phyloP scores from a whole-genome alignment of 83 land plant genomes.

The Isoetes engelmannii region DNA sequence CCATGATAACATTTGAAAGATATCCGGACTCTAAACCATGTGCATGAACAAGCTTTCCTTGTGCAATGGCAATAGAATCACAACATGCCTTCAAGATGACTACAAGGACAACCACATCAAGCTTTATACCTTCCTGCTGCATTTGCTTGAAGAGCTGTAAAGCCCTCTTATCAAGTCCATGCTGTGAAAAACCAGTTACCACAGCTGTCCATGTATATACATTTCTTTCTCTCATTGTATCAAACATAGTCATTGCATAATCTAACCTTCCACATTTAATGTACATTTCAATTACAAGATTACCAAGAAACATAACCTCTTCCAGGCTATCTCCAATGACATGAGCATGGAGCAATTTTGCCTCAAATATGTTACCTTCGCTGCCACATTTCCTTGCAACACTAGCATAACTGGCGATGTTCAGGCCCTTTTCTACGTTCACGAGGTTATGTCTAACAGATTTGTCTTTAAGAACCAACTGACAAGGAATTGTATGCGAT shows the following conservation, averaged over 20 bases:
- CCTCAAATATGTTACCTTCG: too few relatives aligned
- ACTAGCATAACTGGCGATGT: too few relatives aligned
- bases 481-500: too few relatives aligned
- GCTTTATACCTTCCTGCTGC: not conserved
- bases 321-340: not conserved
- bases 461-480: too few relatives aligned
- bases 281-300: not conserved
- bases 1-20: too few relatives aligned
- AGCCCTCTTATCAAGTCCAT: not conserved
- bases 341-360: not conserved
- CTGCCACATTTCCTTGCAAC: too few relatives aligned
- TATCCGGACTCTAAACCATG: too few relatives aligned
- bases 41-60: too few relatives aligned
- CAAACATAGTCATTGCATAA: not conserved
- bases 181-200: not conserved
- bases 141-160: slow-evolving; percentile 2
- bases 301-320: not conserved
- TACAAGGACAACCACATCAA: not conserved
- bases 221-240: not conserved
- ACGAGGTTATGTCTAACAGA: too few relatives aligned
- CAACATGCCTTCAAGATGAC: not conserved
- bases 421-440: too few relatives aligned
- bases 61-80: not conserved
- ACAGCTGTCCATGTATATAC: not conserved
- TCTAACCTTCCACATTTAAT: not conserved